Base-by-base conservation (phyloP, 371 early-diverging fungal genomes). In the Blastocladiella emersonii region DNA sequence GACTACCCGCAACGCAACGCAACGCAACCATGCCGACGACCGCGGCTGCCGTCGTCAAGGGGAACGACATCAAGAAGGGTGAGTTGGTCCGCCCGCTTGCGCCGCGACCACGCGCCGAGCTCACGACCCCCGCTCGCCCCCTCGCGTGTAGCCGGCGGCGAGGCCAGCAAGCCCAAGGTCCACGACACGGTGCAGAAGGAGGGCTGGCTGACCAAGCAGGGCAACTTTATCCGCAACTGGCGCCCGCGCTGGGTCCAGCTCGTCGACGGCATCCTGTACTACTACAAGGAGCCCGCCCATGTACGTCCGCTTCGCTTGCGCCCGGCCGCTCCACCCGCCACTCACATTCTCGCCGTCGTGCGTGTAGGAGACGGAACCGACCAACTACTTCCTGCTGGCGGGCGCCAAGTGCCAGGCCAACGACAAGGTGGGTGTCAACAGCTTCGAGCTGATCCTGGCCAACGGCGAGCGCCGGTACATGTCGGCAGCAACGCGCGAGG, bases 391-490 rank as follows among this genome's bases (percentile, higher is more conserved):
- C 39, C 13, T 66, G 48, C 67, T 66, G 23, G 53, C 53, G 10
- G 67, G 68, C 10, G 27, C 44, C 44, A 53, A 57, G 19, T 23
- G 2, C 12, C 32, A 56, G 39, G 30, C 67, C 36, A 27, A 61
- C 39, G 67, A 66, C 15, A n/a, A 30, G 21, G 8, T 67, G 27
- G 39, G 66, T 5, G 13, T 34, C 25, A 51, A 13, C 17, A 39
- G 67, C n/a, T 66, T 66, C 27, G 66, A 66, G 44, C 32, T 66
- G 51, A 67, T 67, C 32, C 32, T 66, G 57, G 49, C 66, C 17
- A 66, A 66, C 34, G 66, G 66, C 35, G 67, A 67, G 41, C 32
- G 45, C 23, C 61, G 66, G 57, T 66, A 44, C 67, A 66, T 66
- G 66, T 7, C 19, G 7, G 66, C 66, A 25, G 21, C 36, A 25